Conservation (phyloP, 23 red algal genomes). For the Gracilaria domingensis region DNA sequence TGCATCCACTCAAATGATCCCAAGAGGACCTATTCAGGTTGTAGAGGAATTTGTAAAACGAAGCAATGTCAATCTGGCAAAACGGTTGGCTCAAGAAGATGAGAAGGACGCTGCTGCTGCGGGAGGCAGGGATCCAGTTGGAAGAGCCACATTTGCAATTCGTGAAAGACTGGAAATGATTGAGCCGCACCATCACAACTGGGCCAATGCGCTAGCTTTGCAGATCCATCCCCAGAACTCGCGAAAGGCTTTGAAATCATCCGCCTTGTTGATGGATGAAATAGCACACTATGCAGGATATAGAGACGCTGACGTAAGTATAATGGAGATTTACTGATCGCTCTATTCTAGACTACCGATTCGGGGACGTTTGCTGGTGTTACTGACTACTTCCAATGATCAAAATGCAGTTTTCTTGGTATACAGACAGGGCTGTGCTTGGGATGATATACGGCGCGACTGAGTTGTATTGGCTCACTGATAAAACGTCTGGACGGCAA, state of each 20-base stretch:
- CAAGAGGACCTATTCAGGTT: constrained; percentile 46
- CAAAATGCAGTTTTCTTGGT: constrained; percentile 59
- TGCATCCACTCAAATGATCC: constrained; percentile 40
- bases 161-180: constrained; percentile 53
- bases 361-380: not conserved
- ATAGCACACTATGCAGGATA: constrained; percentile 71
- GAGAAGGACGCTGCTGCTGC: constrained; percentile 32
- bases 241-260: constrained; percentile 16
- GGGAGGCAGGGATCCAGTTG: constrained; percentile 30
- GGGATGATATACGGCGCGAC: constrained; percentile 52
- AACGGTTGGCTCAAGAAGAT: constrained; percentile 13
- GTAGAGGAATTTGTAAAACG: constrained; percentile 37
- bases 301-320: constrained; percentile 50
- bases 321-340: not conserved
- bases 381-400: not conserved
- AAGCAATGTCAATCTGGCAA: constrained; percentile 40
- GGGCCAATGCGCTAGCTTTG: constrained; percentile 54
- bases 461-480: constrained; percentile 68
- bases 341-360: not conserved
- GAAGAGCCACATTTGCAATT: constrained; percentile 49
- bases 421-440: constrained; percentile 67
- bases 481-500: constrained; percentile 23
- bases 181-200: constrained; percentile 39
- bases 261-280: constrained; percentile 57
- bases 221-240: constrained; percentile 35